Conservation (phyloP, 257 asterid species). For the Gynochthodes officinalis region DNA sequence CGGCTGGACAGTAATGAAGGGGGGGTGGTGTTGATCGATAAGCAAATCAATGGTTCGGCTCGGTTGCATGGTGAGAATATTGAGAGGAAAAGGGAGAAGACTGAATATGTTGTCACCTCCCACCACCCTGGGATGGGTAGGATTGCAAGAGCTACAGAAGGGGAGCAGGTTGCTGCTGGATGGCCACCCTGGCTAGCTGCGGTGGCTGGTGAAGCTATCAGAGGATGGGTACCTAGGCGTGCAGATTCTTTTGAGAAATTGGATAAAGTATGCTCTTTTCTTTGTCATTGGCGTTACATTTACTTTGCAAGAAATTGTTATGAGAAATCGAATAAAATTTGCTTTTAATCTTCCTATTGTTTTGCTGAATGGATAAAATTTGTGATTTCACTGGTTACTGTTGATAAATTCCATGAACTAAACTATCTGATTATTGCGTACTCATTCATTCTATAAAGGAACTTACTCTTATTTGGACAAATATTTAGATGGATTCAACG, state of each 20-base stretch:
- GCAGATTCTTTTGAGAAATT: slow-evolving; percentile 88
- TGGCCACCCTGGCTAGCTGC: slow-evolving; percentile 99
- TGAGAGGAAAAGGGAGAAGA: slow-evolving; percentile 71
- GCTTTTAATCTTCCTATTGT: background rate
- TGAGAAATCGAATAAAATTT: background rate
- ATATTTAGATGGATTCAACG: background rate
- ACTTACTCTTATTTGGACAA: background rate
- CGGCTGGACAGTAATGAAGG: slow-evolving; percentile 57
- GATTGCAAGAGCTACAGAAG: slow-evolving; percentile 58
- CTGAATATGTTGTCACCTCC: slow-evolving; percentile 41
- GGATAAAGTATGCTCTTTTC: slow-evolving; percentile 64
- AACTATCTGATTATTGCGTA: background rate
- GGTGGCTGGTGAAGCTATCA: slow-evolving; percentile 90
- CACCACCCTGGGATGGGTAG: slow-evolving; percentile 52
- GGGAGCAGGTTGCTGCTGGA: slow-evolving; percentile 89
- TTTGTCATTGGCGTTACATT: slow-evolving; percentile 7
- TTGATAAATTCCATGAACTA: background rate
- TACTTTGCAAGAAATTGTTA: background rate
- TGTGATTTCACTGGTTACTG: slow-evolving; percentile 7
- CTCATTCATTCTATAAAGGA: background rate
- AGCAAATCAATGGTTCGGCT: slow-evolving; percentile 61
- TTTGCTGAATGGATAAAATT: background rate
- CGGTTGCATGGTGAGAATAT: slow-evolving; percentile 47
- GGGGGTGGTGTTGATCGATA: slow-evolving; percentile 52
- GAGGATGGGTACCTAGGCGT: slow-evolving; percentile 92